Evolutionary conservation across 2,329 filamentous ascomycete genomes (phyloP), one percentile per base, ranked within the genome.

Genomic region (Aspergillus spinulosporus): DNA sequence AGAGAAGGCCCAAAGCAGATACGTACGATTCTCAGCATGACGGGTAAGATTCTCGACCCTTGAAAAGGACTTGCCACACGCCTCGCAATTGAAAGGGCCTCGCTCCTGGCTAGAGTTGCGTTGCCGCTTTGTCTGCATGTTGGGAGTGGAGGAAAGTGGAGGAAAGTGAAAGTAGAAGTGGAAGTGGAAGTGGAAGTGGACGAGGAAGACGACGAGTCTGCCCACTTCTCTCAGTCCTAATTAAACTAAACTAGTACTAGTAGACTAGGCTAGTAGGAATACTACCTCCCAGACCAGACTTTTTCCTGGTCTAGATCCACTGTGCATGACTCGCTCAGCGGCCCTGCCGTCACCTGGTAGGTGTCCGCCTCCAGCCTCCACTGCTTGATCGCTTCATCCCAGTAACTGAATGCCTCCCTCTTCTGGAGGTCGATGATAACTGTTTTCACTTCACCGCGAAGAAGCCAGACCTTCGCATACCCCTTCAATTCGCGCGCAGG

Each of bases 11-110:
- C 4, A 6, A 12, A 12, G 26, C 5, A 5, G 34, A 21, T 21
- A 21, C 56, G 7, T 52, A 58, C 56, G 56, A 39, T 55, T 58
- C 26, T 58, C 46, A 4, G 56, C 46, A 31, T 58, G 56, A 6
- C 56, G 56, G 29, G 52, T 55, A 31, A 58, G 40, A 34, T 58
- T 58, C 50, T 58, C 56, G 26, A 58, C 15, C n/a, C 56, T 44
- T 12, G 56, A 50, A 51, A 58, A 58, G 9, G 42, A 39, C 52
- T 51, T 58, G 12, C 26, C 31, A 37, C 56, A 58, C 6, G 15
- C 14, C 7, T 40, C 29, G 39, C 56, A 58, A 21, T 11, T 6
- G 31, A 55, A 58, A 3, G 56, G 45, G 29, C 56, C 45, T 1
- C 29, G 14, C 11, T 14, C 32, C 9, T 11, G 34, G 34, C 21